phyloP scores from a whole-genome alignment of 768 basidiomycete species.

The Dictyophora rubrovolvata region DNA sequence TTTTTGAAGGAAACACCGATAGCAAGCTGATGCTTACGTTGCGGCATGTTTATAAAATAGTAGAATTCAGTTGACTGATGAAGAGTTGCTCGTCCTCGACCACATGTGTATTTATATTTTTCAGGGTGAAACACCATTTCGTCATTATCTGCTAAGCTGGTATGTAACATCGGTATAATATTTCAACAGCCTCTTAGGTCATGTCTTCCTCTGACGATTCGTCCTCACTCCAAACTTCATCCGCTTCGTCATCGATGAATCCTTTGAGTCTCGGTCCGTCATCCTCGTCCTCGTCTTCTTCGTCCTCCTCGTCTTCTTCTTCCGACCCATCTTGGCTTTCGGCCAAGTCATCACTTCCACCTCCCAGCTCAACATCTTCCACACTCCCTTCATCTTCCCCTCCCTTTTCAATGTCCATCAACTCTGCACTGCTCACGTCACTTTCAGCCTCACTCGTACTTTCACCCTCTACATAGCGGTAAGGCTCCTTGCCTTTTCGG shows the following conservation, averaged over 20 bases:
- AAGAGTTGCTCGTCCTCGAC: not conserved
- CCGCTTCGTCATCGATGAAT: slow-evolving; percentile 54
- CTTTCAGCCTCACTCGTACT: slow-evolving; percentile 58
- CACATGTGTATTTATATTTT: not conserved
- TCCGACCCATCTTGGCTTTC: slow-evolving; percentile 34
- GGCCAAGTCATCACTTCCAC: slow-evolving; percentile 44
- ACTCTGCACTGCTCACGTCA: slow-evolving; percentile 41
- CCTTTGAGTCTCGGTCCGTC: slow-evolving; percentile 31
- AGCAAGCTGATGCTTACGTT: not conserved
- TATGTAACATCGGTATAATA: not conserved
- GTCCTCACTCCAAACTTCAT: slow-evolving; percentile 19
- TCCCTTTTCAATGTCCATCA: slow-evolving; percentile 46
- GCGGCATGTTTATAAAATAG: not conserved
- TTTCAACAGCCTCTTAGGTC: not conserved
- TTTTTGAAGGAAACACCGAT: not conserved
- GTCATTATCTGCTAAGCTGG: not conserved
- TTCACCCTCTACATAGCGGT: slow-evolving; percentile 70
- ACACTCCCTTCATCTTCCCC: slow-evolving; percentile 64
- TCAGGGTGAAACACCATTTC: not conserved
- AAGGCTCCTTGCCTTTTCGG: slow-evolving; percentile 27
- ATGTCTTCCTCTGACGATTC: slow-evolving; percentile 12
- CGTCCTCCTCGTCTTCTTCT: slow-evolving; percentile 31
- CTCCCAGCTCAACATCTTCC: slow-evolving; percentile 69
- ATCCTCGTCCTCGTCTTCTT: slow-evolving; percentile 30
- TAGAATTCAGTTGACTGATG: not conserved